Base-by-base conservation (phyloP, 495 filamentous ascomycete species). In the Penicillium paradoxum region DNA sequence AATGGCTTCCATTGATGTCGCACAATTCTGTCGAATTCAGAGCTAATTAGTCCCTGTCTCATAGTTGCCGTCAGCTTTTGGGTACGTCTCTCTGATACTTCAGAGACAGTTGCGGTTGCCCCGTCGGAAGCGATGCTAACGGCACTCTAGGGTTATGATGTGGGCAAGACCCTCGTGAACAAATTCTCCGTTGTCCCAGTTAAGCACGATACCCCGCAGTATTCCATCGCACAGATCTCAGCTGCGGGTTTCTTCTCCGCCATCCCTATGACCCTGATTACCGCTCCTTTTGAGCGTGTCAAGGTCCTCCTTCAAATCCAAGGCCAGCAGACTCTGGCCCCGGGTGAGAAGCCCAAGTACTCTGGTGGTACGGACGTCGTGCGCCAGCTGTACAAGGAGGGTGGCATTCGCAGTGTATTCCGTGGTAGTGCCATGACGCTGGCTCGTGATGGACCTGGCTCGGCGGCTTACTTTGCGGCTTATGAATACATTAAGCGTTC, bases 251-350 rank as follows among this genome's bases (percentile, higher is more conserved):
- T 96, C 83, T 96, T 98, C 83, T 92, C 88, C 60, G 93, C 93
- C 41, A 89, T 98, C 54, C 93, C 93, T 58, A 96, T 96, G 91
- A 98, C 95, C 1, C 68, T 90, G 68, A 97, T 98, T 74, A 97
- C 93, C 3, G 93, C 95, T 0, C 93, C 95, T 51, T 97, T 98
- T 62, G 93, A 98, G 81, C 91, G 93, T 56, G 91, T 98, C 58
- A 98, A 98, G 75, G 91, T 98, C 15, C 89, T 97, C 43, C 84
- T 98, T 3, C 93, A 98, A 71, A 95, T 97, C 54, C 93, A 97
- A 67, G 91, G 92, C 56, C 92, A 97, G 69, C 92, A 91, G 70
- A 70, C 80, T 27, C 82, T 92, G 9, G 81, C 85, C 0, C 85
- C 90, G 0, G 93, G 92, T 56, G 84, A 96, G 71, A 95, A 96